These are phyloP conservation scores for Arthrobotrys sphaeroides DNA, from an alignment of 2,329 filamentous ascomycete genomes.

Conservation along the genomic window DNA sequence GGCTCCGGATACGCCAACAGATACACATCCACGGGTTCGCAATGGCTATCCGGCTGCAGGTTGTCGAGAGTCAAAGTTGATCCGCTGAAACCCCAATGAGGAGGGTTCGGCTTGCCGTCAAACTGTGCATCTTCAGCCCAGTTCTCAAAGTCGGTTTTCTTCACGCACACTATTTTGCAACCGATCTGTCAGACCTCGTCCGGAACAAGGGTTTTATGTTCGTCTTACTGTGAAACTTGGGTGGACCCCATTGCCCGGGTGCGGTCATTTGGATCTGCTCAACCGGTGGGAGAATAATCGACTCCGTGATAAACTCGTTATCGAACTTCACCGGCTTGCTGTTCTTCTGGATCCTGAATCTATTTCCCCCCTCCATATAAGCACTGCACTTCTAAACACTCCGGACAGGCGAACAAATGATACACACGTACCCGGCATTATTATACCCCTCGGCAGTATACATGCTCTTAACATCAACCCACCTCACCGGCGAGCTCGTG, in stretches of 20 bases:
- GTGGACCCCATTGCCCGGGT: slow-evolving; percentile 5
- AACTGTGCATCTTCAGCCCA: slow-evolving; percentile 26
- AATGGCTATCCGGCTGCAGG: slow-evolving; percentile 35
- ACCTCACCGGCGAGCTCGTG: slow-evolving; percentile 7
- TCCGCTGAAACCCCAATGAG: slow-evolving; percentile 34
- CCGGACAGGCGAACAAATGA: not conserved
- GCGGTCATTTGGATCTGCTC: slow-evolving; percentile 28
- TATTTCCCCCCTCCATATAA: not conserved
- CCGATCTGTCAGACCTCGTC: too few species aligned
- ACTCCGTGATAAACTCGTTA: slow-evolving; percentile 8
- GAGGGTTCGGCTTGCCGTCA: slow-evolving; percentile 27
- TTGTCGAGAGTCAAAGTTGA: slow-evolving; percentile 41
- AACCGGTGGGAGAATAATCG: slow-evolving; percentile 23
- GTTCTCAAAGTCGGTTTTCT: slow-evolving; percentile 4
- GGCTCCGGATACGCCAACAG: slow-evolving; percentile 20
- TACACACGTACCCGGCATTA: slow-evolving; percentile 32
- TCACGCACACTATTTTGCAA: slow-evolving; percentile 42
- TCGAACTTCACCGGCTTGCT: slow-evolving; percentile 21
- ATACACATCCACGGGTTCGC: slow-evolving; percentile 31
- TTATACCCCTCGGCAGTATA: slow-evolving; percentile 6
- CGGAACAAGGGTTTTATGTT: not conserved
- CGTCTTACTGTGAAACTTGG: slow-evolving; percentile 42
- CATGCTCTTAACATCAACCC: slow-evolving; percentile 32
- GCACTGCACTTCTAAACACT: not conserved
- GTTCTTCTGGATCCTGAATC: slow-evolving; percentile 30